Conservation (phyloP, 352 stramenopile genomes). For the Phytophthora litchii region DNA sequence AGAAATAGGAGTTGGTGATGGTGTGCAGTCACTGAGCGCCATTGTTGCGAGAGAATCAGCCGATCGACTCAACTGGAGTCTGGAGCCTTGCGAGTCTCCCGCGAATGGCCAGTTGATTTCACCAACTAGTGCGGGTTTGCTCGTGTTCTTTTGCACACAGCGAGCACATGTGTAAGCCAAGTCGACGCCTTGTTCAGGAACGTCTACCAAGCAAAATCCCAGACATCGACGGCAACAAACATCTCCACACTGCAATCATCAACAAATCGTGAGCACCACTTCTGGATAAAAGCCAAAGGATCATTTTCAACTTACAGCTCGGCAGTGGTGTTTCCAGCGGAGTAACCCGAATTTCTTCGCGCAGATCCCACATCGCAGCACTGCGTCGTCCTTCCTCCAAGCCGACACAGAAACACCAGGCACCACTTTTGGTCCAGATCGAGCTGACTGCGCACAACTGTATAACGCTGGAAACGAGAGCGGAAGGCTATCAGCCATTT, state of each 20-base stretch:
- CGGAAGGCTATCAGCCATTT: constrained; percentile 48
- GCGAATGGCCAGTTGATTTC: constrained; percentile 56
- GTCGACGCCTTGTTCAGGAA: constrained; percentile 64
- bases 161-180: constrained; percentile 68
- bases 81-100: constrained; percentile 32
- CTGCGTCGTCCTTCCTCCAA: constrained; percentile 62
- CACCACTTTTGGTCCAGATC: constrained; percentile 45
- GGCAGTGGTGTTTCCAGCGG: constrained; percentile 71
- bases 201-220: constrained; percentile 71
- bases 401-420: constrained; percentile 50
- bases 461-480: constrained; percentile 58
- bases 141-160: constrained; percentile 63
- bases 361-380: constrained; percentile 61
- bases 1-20: constrained; percentile 26
- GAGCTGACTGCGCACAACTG: constrained; percentile 32
- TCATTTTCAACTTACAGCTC: constrained; percentile 48
- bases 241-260: constrained; percentile 60
- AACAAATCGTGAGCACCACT: constrained; percentile 24
- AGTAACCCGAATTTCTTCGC: constrained; percentile 71
- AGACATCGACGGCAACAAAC: constrained; percentile 74
- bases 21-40: constrained; percentile 27
- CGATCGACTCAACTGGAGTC: constrained; percentile 30
- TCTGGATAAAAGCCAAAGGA: background rate
- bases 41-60: constrained; percentile 30
- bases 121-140: constrained; percentile 48